These are phyloP conservation scores for Hibiscus trionum DNA, from an alignment of 345 rosid species.

Conservation along the genomic window DNA sequence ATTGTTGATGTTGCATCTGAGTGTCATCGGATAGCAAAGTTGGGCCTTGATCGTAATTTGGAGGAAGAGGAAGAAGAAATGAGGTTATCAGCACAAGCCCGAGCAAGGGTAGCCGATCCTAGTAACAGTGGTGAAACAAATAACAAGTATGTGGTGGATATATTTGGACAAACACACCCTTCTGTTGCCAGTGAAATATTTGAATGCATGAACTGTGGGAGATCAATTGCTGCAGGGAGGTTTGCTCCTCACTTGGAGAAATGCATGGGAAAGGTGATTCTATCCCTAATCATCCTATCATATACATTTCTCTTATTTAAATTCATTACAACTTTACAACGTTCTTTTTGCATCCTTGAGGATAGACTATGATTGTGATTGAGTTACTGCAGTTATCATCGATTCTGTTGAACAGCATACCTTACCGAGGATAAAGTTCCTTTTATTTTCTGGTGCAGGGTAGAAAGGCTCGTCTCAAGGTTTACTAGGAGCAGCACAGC, in stretches of 20 bases:
- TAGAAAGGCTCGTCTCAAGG: constrained; percentile 74
- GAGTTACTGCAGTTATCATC: background rate
- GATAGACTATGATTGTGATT: constrained; percentile 10
- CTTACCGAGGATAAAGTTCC: background rate
- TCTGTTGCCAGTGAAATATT: constrained; percentile 72
- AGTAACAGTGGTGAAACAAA: constrained; percentile 58
- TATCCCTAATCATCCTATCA: background rate
- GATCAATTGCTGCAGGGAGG: constrained; percentile 81
- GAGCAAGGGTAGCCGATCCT: constrained; percentile 66
- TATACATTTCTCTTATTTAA: background rate
- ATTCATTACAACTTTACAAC: background rate
- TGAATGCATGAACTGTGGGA: constrained; percentile 90
- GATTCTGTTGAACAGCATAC: background rate
- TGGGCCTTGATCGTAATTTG: constrained; percentile 75
- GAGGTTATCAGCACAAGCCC: constrained; percentile 75
- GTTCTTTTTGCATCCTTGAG: background rate
- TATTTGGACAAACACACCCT: constrained; percentile 88
- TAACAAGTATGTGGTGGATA: constrained; percentile 75
- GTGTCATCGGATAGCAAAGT: constrained; percentile 73
- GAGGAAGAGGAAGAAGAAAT: constrained; percentile 86
- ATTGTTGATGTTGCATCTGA: constrained; percentile 94
- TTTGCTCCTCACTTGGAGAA: constrained; percentile 95
- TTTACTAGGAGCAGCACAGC: constrained; percentile 59
- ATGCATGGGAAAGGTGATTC: constrained; percentile 95
- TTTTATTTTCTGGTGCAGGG: constrained; percentile 42